phyloP scores from a whole-genome alignment of 2,329 filamentous ascomycete species.

The Fusarium luffae region DNA sequence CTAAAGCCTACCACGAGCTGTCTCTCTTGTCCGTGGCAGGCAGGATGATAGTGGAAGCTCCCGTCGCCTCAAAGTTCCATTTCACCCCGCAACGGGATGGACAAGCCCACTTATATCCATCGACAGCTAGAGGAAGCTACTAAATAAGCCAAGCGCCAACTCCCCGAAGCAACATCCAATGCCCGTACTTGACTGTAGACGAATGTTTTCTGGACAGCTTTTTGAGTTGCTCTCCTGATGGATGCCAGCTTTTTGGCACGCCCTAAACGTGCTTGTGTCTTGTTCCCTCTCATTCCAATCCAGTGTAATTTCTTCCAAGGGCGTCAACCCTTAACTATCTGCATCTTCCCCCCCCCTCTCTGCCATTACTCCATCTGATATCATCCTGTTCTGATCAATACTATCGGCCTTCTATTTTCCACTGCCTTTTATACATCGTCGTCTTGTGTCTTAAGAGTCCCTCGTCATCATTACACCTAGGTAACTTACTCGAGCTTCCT shows the following conservation, averaged over 20 bases:
- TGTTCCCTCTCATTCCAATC: slow-evolving; percentile 32
- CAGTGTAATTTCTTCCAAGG: slow-evolving; percentile 13
- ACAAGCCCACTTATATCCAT: slow-evolving; percentile 3
- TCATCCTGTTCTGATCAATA: slow-evolving; percentile 7
- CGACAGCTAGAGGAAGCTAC: background rate
- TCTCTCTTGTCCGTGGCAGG: background rate
- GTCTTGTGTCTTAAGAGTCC: background rate
- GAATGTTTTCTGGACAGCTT: background rate
- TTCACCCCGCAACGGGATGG: slow-evolving; percentile 8
- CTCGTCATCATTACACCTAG: background rate
- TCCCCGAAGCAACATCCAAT: background rate
- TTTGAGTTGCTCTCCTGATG: background rate
- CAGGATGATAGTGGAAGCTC: slow-evolving; percentile 5
- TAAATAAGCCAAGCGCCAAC: slow-evolving; percentile 6
- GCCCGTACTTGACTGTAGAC: background rate
- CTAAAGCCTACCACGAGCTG: background rate
- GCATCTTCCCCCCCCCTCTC: background rate
- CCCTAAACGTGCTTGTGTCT: slow-evolving; percentile 5
- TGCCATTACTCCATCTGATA: slow-evolving; percentile 5
- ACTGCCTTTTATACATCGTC: background rate
- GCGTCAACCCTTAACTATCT: slow-evolving; percentile 9
- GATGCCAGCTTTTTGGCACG: slow-evolving; percentile 12
- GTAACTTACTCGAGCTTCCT: background rate
- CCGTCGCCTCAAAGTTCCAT: background rate
- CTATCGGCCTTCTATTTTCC: background rate